Evolutionary conservation across 2,329 filamentous ascomycete genomes (phyloP).

Genomic region (Ceratocystis huliohia): DNA sequence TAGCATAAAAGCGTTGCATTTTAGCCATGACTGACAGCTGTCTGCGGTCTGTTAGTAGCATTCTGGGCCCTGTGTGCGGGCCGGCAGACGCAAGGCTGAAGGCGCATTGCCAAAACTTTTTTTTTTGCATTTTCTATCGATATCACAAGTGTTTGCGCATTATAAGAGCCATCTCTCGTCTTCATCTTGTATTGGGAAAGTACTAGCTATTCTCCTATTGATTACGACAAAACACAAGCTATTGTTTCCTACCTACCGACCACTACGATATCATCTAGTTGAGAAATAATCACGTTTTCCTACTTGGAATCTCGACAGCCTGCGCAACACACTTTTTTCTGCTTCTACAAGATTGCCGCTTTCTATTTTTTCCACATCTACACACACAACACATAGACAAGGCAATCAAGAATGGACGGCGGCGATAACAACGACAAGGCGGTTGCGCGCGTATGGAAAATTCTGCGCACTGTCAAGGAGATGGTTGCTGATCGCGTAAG

Average conservation of each 20-base stretch:
- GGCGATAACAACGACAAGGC: conserved; percentile 34
- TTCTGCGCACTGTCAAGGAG: conserved; percentile 85
- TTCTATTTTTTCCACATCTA: neutral
- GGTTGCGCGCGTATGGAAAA: conserved; percentile 71
- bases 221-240: too few species aligned
- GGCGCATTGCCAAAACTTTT: conserved; percentile 17
- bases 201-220: too few species aligned
- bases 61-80: conserved; percentile 7
- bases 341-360: neutral
- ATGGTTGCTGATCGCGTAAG: conserved; percentile 85
- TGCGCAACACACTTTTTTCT: too few species aligned
- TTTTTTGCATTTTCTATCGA: conserved; percentile 17
- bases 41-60: neutral
- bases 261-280: too few species aligned
- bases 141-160: neutral
- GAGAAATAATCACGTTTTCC: too few species aligned
- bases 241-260: too few species aligned
- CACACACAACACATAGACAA: neutral
- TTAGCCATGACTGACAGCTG: neutral
- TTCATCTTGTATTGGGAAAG: too few species aligned
- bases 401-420: conserved; percentile 30
- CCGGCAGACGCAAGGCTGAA: conserved; percentile 14
- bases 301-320: too few species aligned
- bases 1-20: neutral
- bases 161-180: neutral